phyloP scores from a whole-genome alignment of 1,284 basidiomycete genomes.

The Gomphus bonarii region DNA sequence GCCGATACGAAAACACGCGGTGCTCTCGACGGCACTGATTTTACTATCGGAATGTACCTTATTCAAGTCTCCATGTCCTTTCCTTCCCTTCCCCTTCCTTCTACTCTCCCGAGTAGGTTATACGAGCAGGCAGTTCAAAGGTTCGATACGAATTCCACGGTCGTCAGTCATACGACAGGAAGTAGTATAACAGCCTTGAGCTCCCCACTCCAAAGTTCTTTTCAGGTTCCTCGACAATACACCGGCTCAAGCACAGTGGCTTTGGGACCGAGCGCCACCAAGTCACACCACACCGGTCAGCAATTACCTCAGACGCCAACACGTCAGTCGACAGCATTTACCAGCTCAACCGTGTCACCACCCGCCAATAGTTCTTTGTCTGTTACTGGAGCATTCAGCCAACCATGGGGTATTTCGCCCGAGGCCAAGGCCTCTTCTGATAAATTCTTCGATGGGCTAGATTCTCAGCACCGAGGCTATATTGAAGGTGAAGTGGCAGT shows the following conservation, averaged over 20 bases:
- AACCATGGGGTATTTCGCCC: conserved; percentile 78
- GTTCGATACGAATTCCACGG: conserved; percentile 32
- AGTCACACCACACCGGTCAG: conserved; percentile 59
- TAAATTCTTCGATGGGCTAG: conserved; percentile 76
- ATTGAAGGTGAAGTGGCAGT: conserved; percentile 94
- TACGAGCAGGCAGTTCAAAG: conserved; percentile 68
- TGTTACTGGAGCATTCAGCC: conserved; percentile 11
- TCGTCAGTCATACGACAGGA: conserved; percentile 50
- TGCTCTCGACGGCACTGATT: conserved; percentile 83
- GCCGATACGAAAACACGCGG: conserved; percentile 94
- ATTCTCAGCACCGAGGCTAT: conserved; percentile 65
- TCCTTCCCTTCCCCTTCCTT: conserved; percentile 65
- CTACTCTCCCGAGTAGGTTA: conserved; percentile 75
- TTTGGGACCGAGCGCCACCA: conserved; percentile 22
- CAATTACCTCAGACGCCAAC: conserved; percentile 17
- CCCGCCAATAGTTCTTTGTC: conserved; percentile 16
- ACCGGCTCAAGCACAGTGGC: conserved; percentile 21
- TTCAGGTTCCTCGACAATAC: conserved; percentile 15
- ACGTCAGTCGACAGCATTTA: conserved; percentile 25
- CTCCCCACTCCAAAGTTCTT: conserved; percentile 32
- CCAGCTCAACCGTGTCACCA: conserved; percentile 68
- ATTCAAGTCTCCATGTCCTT: conserved; percentile 89
- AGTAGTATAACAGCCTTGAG: conserved; percentile 43
- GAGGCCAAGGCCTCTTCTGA: conserved; percentile 78
- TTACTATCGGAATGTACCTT: conserved; percentile 94